Percentiles rank a stretch among this genome's conserved stretches.
These are phyloP conservation scores for Mucor lusitanicus DNA, from an alignment of 371 early-diverging fungal species.

Conservation along the genomic window DNA sequence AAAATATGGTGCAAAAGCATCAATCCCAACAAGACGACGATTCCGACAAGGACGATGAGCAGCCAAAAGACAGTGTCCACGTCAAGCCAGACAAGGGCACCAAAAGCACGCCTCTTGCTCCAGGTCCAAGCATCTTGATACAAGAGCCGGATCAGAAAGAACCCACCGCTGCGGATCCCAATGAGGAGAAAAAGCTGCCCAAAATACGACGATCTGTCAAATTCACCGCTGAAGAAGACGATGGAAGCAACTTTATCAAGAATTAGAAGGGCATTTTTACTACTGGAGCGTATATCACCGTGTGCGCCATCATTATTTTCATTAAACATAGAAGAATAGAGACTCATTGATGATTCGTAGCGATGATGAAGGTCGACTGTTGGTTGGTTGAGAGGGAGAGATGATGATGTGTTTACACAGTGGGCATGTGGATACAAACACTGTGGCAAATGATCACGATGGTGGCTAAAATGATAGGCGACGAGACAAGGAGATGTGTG, in stretches of 20 bases:
- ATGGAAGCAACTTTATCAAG: not conserved
- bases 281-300: not conserved
- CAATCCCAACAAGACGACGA: not conserved
- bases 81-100: not conserved
- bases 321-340: not conserved
- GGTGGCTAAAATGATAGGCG: not conserved
- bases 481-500: not conserved
- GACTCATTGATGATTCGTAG: too few species aligned
- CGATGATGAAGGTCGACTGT: too few species aligned
- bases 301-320: not conserved
- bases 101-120: not conserved
- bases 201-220: conserved; percentile 1
- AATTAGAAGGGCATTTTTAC: not conserved
- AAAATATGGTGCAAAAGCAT: not conserved
- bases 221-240: not conserved
- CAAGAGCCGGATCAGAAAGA: not conserved
- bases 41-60: not conserved
- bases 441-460: not conserved
- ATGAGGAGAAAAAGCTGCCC: not conserved
- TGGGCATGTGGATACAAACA: not conserved
- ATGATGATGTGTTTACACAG: not conserved
- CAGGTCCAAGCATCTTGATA: not conserved
- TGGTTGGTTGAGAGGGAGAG: too few species aligned
- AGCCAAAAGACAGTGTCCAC: not conserved
- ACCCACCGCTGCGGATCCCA: not conserved